phyloP scores from a whole-genome alignment of 805 yeast species.

The Nakazawaea wickerhamii region DNA sequence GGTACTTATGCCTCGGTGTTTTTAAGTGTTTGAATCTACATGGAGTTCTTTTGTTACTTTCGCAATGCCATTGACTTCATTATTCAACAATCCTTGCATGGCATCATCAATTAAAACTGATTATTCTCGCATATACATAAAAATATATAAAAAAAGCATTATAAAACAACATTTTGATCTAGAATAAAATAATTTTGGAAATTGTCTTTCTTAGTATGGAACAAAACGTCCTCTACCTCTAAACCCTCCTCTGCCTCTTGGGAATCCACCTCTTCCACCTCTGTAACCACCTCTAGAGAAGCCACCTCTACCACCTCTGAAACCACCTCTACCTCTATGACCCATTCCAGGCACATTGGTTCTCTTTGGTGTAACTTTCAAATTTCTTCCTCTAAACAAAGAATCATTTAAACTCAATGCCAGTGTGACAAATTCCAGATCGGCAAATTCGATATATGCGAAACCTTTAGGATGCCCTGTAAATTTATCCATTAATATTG shows the following conservation, averaged over 20 bases:
- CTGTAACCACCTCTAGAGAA: slow-evolving; percentile 43
- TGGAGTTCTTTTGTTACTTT: background rate
- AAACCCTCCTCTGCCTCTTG: slow-evolving; percentile 19
- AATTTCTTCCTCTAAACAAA: slow-evolving; percentile 59
- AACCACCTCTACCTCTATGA: slow-evolving; percentile 41
- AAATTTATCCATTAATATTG: slow-evolving; percentile 65
- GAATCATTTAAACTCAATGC: slow-evolving; percentile 67
- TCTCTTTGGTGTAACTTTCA: slow-evolving; percentile 74
- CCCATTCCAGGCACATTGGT: slow-evolving; percentile 63
- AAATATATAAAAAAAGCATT: too few relatives aligned
- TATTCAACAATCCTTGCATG: too few relatives aligned
- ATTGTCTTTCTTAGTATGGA: slow-evolving; percentile 25
- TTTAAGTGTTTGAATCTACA: slow-evolving; percentile 2
- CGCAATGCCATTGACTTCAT: too few relatives aligned
- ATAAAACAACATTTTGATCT: too few relatives aligned
- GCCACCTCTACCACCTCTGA: slow-evolving; percentile 43
- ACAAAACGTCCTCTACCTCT: slow-evolving; percentile 27
- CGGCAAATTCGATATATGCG: slow-evolving; percentile 81
- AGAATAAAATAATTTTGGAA: too few relatives aligned
- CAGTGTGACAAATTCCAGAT: slow-evolving; percentile 51
- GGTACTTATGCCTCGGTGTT: slow-evolving; percentile 59
- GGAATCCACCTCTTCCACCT: slow-evolving; percentile 39
- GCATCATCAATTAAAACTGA: too few relatives aligned
- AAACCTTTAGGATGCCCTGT: slow-evolving; percentile 85
- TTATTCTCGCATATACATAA: too few relatives aligned